Evolutionary conservation across 108 stramenopile genomes (phyloP), one percentile per base, ranked within the genome.

Genomic region (Skeletonema grethae): DNA sequence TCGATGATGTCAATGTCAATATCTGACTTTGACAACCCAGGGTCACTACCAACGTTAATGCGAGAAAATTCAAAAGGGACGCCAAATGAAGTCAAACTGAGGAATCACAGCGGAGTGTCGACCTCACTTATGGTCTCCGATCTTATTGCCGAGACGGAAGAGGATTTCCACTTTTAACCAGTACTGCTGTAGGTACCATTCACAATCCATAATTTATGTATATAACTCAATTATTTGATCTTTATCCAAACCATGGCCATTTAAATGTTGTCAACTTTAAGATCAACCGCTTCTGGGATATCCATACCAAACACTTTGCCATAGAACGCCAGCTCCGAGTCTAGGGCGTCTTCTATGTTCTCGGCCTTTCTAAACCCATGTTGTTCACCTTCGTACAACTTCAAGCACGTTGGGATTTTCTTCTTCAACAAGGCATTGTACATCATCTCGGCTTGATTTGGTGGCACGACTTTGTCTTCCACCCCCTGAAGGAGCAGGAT

Each of bases 401-500:
- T 86, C 29, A 94, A 66, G 34, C 73, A 76, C 0, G 88, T 86
- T 8, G 90, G 87, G 25, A 94, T 81, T 0, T 79, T 79, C 64
- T 94, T 94, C 72, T 81, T 69, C 58, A 73, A 41, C 53, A 91
- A 41, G 8, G 87, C 89, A 12, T 84, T 72, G 76, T 88, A 71
- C 93, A 94, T 94, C 74, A 75, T 86, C 58, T 85, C 73, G 9
- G 93, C 90, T 84, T 94, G 93, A 65, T 89, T 91, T 4, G 90
- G 93, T n/a, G 93, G 90, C 8, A 94, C 93, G 34, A 94, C 75
- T 67, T 91, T 90, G 61, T 94, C 93, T 75, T 94, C 93, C 46
- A 35, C 79, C 1, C 93, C 93, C 60, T 94, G 93, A 39, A 94
- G 70, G 1, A 94, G 74, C 22, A 94, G 55, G 16, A 90, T 85